Base-by-base conservation (phyloP, 75 land plant species). In the Picea sitchensis region DNA sequence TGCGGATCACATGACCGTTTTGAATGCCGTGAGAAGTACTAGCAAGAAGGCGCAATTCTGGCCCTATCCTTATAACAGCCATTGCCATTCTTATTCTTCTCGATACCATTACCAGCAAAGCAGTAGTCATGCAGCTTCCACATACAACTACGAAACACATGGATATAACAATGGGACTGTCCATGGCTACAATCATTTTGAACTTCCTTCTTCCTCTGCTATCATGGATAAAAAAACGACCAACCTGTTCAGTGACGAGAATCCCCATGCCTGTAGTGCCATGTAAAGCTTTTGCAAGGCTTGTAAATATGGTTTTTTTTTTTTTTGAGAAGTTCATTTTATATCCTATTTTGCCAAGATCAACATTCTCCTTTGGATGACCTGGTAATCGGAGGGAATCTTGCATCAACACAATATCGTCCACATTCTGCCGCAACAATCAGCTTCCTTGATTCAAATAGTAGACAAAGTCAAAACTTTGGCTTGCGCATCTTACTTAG, bases 41-140 rank as follows among this genome's bases (percentile, higher is more conserved):
- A 80, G 85, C 26, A 84, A 78, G 63, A 38, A 73, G 64, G 73
- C 85, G 23, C 62, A 82, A 13, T 82, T 84, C 77, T 84, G 86
- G 86, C 79, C 84, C 3, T 41, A 76, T 41, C 58, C 77, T 14
- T 56, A 47, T 23, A 54, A 57, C 14, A 18, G 12, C 58, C 18
- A 76, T 11, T 76, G 57, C 58, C 61, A 57, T 56, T 32, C 51
- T 17, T 56, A 76, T 54, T 14, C 34, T 44, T 17, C 58, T 56
- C 51, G 21, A 14, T 76, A 76, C 58, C 34, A 47, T 17, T 14
- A 76, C 4, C 5, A 56, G 5, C n/a, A 62, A 21, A 62, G 8
- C 6, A 21, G 64, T 20, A 62, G 21, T 5, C 21, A 0, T 20
- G 13, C 18, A 8, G 5, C 85, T 5, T 62, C 64, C 23, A 62